Percentiles rank a stretch among this genome's conserved stretches.
These are phyloP conservation scores for Solanum commersonii DNA, from an alignment of 257 asterid genomes.

Conservation along the genomic window DNA sequence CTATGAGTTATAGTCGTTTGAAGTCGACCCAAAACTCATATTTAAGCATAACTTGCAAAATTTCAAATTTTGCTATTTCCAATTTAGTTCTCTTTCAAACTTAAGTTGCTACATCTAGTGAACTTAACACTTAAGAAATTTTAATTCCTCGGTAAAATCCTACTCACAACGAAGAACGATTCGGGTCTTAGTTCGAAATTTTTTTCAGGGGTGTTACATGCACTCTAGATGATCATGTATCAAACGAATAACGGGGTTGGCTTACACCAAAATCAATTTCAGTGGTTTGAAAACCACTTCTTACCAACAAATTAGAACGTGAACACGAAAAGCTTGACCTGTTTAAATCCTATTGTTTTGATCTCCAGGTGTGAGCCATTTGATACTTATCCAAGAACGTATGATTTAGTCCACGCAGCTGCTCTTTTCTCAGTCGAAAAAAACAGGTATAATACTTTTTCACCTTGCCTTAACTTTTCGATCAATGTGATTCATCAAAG, in stretches of 20 bases:
- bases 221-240: neutral
- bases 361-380: constrained; percentile 67
- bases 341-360: neutral
- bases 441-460: constrained; percentile 24
- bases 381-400: constrained; percentile 65
- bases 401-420: constrained; percentile 50
- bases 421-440: constrained; percentile 54
- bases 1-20: too few relatives aligned
- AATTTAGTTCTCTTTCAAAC: too few relatives aligned
- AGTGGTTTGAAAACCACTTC: neutral
- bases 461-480: neutral
- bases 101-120: too few relatives aligned
- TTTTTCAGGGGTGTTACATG: too few relatives aligned
- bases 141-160: too few relatives aligned
- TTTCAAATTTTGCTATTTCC: too few relatives aligned
- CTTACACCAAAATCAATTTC: neutral
- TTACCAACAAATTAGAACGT: neutral
- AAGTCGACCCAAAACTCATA: too few relatives aligned
- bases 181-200: too few relatives aligned
- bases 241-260: neutral
- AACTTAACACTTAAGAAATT: too few relatives aligned
- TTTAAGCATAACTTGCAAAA: too few relatives aligned
- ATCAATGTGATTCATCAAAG: neutral
- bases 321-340: neutral
- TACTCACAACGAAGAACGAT: too few relatives aligned